phyloP scores from a whole-genome alignment of 306 rosid species.

The Senna tora region DNA sequence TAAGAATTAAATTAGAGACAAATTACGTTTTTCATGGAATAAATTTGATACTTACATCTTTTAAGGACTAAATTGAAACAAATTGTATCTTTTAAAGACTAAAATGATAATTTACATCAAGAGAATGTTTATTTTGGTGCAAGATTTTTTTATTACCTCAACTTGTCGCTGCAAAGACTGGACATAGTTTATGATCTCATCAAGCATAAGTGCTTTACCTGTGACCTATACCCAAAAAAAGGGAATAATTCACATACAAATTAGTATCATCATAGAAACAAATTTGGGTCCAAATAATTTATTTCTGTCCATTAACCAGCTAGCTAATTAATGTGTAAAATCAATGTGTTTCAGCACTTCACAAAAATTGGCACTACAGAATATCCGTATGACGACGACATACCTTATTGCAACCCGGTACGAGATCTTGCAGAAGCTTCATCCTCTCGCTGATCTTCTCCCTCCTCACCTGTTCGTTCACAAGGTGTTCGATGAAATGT shows the following conservation, averaged over 20 bases:
- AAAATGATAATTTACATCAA: too few relatives aligned
- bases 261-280: conserved; percentile 36
- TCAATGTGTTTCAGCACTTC: too few relatives aligned
- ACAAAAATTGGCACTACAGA: too few relatives aligned
- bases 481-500: conserved; percentile 37
- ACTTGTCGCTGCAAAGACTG: conserved; percentile 98
- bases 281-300: too few relatives aligned
- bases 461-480: conserved; percentile 69
- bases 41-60: too few relatives aligned
- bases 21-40: too few relatives aligned
- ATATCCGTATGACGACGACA: too few relatives aligned
- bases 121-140: too few relatives aligned
- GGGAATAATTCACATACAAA: conserved; percentile 19
- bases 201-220: conserved; percentile 97
- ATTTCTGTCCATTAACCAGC: too few relatives aligned
- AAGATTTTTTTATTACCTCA: conserved; percentile 62
- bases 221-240: conserved; percentile 80
- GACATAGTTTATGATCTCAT: conserved; percentile 95
- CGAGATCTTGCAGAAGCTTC: conserved; percentile 98
- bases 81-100: neutral
- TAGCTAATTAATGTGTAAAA: too few relatives aligned
- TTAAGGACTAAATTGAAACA: too few relatives aligned
- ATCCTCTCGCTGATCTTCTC: conserved; percentile 97
- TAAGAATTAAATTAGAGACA: too few relatives aligned
- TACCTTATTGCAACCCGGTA: conserved; percentile 98